Conservation (phyloP, 208 protist species). For the Wallacemonas collosoma region DNA sequence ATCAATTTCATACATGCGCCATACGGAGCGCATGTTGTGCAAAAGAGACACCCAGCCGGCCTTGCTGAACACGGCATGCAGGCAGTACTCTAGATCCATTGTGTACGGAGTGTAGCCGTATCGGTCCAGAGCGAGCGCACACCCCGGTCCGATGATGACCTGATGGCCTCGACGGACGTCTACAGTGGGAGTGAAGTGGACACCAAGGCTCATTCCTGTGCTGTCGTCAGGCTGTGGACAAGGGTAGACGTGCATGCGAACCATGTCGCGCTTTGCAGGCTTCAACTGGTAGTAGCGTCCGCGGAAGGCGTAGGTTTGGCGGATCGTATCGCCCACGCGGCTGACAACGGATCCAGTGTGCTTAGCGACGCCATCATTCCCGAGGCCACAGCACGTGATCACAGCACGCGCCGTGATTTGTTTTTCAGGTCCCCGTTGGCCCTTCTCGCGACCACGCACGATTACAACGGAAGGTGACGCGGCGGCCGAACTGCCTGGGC, state of each 20-base stretch:
- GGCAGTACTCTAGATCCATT: constrained; percentile 40
- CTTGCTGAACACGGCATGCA: constrained; percentile 30
- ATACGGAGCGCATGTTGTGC: constrained; percentile 33
- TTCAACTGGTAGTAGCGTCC: constrained; percentile 54
- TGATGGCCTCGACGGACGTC: constrained; percentile 42
- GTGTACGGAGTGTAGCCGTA: constrained; percentile 63
- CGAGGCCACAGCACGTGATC: constrained; percentile 65
- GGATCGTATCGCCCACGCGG: constrained; percentile 30
- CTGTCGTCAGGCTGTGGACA: constrained; percentile 28
- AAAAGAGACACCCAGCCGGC: constrained; percentile 38
- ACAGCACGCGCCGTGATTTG: constrained; percentile 34
- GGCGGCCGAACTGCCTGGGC: not conserved
- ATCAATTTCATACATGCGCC: constrained; percentile 37
- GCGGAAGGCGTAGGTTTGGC: constrained; percentile 47
- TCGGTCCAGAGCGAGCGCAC: constrained; percentile 39
- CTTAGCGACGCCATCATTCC: constrained; percentile 38
- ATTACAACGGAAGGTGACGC: constrained; percentile 32
- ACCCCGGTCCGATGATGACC: constrained; percentile 61
- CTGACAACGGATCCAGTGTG: constrained; percentile 24
- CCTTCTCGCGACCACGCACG: constrained; percentile 41
- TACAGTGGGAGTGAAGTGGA: constrained; percentile 63
- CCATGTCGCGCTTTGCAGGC: constrained; percentile 34
- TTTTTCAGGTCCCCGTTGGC: constrained; percentile 41
- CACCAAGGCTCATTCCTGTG: constrained; percentile 45
- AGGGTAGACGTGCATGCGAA: constrained; percentile 53